Base-by-base conservation (phyloP, 2,329 filamentous ascomycete genomes). In the Zymoseptoria brevis region DNA sequence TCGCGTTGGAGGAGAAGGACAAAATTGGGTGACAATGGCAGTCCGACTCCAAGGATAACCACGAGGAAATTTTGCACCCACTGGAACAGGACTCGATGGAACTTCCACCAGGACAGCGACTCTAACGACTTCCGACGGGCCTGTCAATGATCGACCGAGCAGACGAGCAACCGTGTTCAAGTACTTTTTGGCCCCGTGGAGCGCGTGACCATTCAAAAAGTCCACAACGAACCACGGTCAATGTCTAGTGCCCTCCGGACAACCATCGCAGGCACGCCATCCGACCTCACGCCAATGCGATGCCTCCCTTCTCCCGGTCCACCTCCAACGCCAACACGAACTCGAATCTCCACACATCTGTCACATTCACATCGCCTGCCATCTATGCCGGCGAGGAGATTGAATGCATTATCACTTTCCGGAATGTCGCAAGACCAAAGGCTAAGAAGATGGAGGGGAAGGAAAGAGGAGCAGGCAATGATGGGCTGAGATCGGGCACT, bases 331-430 rank as follows among this genome's bases (percentile, higher is more conserved):
- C 35, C 13, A 45, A 45, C 35, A 4, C 59, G 41, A 57, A 52
- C 41, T 83, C 81, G 76, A 93, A 95, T 79, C 90, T 99, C 73
- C 89, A 92, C 75, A 93, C 96, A 75, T 96, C 93, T 74, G 90
- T 99, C 75, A 87, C 87, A 77, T 99, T 93, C 89, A 88, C 90
- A 74, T 89, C 96, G 72, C 87, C 93, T 74, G 92, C 89, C 62
- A 90, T 99, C 69, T 99, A 97, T 77, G 90, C 94, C 59, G 94
- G 94, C 75, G 94, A 99, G 80, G 88, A 96, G 71, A 84, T 97
- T 71, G 89, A 92, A 77, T 97, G 94, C 76, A 91, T 87, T 66
- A 96, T 99, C 74, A 96, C 90, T 55, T 99, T 99, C 78, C 93
- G 88, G 76, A 99, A 99, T 73, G 82, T 92, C 54, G 79, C 82